A percentile compares a stretch with the other conserved stretches of the same genome.
Conservation (phyloP, 768 basidiomycete genomes). For the Russula ochroleuca region DNA sequence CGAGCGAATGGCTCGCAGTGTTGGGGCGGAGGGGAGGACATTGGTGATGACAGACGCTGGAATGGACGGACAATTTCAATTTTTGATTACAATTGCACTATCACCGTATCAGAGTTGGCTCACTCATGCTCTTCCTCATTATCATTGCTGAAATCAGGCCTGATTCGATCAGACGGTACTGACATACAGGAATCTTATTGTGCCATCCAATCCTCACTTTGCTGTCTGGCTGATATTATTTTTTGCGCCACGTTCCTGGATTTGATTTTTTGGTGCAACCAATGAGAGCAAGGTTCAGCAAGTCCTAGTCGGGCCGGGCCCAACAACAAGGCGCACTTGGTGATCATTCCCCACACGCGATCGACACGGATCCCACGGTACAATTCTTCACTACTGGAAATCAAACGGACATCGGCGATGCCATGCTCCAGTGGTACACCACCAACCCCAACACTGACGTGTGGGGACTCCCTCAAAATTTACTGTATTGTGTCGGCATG, state of each 20-base stretch:
- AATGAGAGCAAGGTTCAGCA: not conserved
- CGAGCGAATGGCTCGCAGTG: not conserved
- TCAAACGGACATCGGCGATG: not conserved
- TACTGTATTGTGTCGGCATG: not conserved
- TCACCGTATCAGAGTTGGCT: too few species aligned
- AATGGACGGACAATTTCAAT: too few species aligned
- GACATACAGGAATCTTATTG: too few species aligned
- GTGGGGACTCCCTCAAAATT: not conserved
- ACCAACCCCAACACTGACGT: not conserved
- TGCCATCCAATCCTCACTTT: too few species aligned
- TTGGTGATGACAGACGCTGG: not conserved
- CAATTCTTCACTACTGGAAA: not conserved
- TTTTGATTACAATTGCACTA: too few species aligned
- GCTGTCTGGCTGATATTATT: too few species aligned
- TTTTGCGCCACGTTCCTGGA: too few species aligned
- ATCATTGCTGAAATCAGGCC: too few species aligned
- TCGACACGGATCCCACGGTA: not conserved
- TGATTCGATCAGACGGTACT: too few species aligned
- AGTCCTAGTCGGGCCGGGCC: not conserved
- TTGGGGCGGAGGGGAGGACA: not conserved
- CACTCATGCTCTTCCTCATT: too few species aligned
- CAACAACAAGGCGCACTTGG: not conserved
- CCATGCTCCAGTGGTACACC: not conserved
- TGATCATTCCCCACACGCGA: too few species aligned
- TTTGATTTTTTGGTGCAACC: not conserved